Conservation (phyloP, 306 rosid species). For the Cicer chorassanicum region DNA sequence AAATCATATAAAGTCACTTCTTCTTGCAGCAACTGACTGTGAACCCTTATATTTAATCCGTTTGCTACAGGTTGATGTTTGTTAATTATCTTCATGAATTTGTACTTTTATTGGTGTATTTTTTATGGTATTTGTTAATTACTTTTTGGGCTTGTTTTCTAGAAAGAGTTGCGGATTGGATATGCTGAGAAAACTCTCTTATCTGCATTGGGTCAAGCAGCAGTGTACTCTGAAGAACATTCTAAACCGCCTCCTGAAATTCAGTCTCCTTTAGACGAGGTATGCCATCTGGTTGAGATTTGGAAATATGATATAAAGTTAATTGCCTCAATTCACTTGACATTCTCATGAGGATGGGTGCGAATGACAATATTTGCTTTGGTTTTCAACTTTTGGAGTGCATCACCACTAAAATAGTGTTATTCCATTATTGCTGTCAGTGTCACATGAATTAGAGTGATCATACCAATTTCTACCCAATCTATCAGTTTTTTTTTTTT, state of each 20-base stretch:
- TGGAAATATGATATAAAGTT: background rate
- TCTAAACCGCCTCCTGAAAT: constrained; percentile 65
- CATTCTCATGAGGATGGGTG: constrained; percentile 27
- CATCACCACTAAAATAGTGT: background rate
- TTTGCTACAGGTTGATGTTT: constrained; percentile 69
- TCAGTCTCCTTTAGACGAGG: constrained; percentile 88
- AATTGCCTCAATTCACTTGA: background rate
- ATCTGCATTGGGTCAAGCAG: constrained; percentile 92
- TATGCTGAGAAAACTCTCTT: constrained; percentile 83
- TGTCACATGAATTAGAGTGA: too few species aligned
- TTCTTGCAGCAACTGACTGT: constrained; percentile 90
- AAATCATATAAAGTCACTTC: constrained; percentile 78
- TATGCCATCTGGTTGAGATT: constrained; percentile 43
- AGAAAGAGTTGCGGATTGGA: constrained; percentile 86
- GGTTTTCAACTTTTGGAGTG: constrained; percentile 27
- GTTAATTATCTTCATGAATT: constrained; percentile 4
- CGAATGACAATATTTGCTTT: constrained; percentile 4
- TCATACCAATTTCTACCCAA: too few species aligned
- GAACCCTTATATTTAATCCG: constrained; percentile 85
- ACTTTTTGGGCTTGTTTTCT: constrained; percentile 34
- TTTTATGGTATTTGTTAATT: constrained; percentile 27
- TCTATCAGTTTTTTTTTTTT: background rate
- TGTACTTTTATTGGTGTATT: constrained; percentile 25
- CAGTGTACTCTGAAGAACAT: constrained; percentile 69
- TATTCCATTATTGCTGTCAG: too few species aligned